Conservation (phyloP, 108 stramenopile genomes). For the Pseudonitzschia multiseries region DNA sequence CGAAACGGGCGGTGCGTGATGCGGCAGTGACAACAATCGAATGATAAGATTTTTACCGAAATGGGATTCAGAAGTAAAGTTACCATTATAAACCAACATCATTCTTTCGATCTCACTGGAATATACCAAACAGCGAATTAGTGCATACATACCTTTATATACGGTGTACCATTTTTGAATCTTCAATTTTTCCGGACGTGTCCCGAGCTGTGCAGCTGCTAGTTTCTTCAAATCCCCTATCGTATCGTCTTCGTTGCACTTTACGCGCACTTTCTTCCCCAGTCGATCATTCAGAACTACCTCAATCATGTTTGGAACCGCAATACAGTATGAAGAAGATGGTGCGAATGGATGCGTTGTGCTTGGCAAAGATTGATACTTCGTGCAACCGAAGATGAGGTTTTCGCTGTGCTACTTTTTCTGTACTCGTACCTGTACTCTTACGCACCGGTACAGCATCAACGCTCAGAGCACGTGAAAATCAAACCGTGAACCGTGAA, state of each 20-base stretch:
- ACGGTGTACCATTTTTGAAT: conserved; percentile 99
- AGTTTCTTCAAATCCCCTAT: conserved; percentile 99
- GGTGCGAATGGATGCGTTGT: neutral
- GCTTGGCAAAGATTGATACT: too few species aligned
- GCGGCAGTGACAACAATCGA: neutral
- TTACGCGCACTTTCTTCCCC: conserved; percentile 94
- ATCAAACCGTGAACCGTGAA: too few species aligned
- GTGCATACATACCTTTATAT: conserved; percentile 68
- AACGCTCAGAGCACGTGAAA: too few species aligned
- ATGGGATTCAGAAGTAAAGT: too few species aligned
- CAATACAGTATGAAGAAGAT: neutral
- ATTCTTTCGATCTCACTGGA: too few species aligned
- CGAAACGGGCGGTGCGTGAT: neutral
- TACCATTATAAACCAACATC: too few species aligned
- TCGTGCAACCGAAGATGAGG: too few species aligned
- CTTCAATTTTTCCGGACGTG: conserved; percentile 97
- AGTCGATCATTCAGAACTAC: conserved; percentile 91
- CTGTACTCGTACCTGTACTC: too few species aligned
- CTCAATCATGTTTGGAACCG: conserved; percentile 69
- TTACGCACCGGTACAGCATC: too few species aligned
- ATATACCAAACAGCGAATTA: too few species aligned
- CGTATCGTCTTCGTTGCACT: conserved; percentile 96
- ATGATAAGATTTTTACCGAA: neutral
- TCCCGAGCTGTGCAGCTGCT: conserved; percentile 98
- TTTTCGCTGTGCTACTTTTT: too few species aligned